Percentiles rank a stretch among this genome's conserved stretches.
Evolutionary conservation across 768 basidiomycete species (phyloP).

Genomic region (Serendipita sp.): DNA sequence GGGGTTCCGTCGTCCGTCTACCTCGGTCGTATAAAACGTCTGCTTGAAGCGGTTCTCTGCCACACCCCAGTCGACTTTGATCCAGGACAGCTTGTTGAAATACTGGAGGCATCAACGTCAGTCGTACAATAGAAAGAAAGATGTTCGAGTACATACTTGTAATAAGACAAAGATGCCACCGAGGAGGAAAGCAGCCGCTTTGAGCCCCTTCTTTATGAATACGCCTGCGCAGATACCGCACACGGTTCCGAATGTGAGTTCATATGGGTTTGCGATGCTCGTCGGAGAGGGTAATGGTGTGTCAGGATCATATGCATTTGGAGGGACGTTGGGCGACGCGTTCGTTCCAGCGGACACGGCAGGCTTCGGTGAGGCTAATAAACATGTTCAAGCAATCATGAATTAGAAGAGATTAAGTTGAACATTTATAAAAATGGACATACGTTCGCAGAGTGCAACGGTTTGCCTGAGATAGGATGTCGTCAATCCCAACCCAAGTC

Average conservation of each 20-base stretch:
- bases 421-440: not conserved
- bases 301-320: conserved; percentile 5
- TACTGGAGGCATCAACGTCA: conserved; percentile 36
- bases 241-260: conserved; percentile 78
- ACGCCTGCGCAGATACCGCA: conserved; percentile 79
- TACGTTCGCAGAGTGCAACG: not conserved
- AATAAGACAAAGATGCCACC: conserved; percentile 84
- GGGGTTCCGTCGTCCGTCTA: conserved; percentile 30
- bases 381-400: not conserved
- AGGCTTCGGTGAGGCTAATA: not conserved
- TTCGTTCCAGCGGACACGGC: not conserved
- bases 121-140: not conserved
- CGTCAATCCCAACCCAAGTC: not conserved
- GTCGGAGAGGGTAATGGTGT: conserved; percentile 31
- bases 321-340: not conserved
- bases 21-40: conserved; percentile 39
- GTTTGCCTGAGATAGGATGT: not conserved
- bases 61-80: conserved; percentile 69
- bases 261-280: conserved; percentile 64
- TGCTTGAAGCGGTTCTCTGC: conserved; percentile 54
- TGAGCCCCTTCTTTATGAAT: conserved; percentile 91
- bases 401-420: too few species aligned
- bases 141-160: conserved; percentile 39
- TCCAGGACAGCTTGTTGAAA: conserved; percentile 49
- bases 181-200: conserved; percentile 64